A percentile compares a stretch with the other conserved stretches of the same genome.
phyloP scores from a whole-genome alignment of 345 rosid species.

The Lepidium didymum region DNA sequence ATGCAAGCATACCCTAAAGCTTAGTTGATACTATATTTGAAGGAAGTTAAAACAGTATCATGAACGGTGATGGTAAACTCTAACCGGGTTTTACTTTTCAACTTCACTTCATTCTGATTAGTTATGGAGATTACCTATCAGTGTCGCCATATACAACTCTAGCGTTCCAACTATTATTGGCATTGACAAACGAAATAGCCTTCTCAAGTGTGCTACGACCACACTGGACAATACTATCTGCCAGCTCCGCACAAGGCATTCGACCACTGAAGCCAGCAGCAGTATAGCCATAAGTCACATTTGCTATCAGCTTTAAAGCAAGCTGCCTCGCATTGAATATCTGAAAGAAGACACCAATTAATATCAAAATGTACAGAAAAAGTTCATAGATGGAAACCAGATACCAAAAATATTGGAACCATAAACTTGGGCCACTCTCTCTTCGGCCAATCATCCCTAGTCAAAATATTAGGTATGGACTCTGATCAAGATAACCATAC shows the following conservation, averaged over 20 bases:
- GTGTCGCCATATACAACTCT: slow-evolving; percentile 93
- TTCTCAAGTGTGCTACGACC: slow-evolving; percentile 91
- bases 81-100: neutral
- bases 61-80: neutral
- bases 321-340: slow-evolving; percentile 96
- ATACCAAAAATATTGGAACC: neutral
- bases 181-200: slow-evolving; percentile 75
- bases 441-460: neutral
- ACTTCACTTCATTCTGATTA: neutral
- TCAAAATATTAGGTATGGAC: neutral
- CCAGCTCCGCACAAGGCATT: slow-evolving; percentile 99
- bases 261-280: slow-evolving; percentile 99
- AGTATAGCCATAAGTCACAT: slow-evolving; percentile 95
- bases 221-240: slow-evolving; percentile 97
- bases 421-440: neutral
- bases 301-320: slow-evolving; percentile 95
- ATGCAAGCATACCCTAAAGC: neutral
- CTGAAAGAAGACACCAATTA: slow-evolving; percentile 41
- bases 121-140: slow-evolving; percentile 54
- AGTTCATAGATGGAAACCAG: neutral
- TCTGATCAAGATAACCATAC: slow-evolving; percentile 39
- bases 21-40: neutral
- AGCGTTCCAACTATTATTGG: slow-evolving; percentile 74
- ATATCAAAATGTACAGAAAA: slow-evolving; percentile 1
- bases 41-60: neutral